These are phyloP conservation scores for Xylaria sp. DNA, from an alignment of 2,329 filamentous ascomycete species.

Conservation along the genomic window DNA sequence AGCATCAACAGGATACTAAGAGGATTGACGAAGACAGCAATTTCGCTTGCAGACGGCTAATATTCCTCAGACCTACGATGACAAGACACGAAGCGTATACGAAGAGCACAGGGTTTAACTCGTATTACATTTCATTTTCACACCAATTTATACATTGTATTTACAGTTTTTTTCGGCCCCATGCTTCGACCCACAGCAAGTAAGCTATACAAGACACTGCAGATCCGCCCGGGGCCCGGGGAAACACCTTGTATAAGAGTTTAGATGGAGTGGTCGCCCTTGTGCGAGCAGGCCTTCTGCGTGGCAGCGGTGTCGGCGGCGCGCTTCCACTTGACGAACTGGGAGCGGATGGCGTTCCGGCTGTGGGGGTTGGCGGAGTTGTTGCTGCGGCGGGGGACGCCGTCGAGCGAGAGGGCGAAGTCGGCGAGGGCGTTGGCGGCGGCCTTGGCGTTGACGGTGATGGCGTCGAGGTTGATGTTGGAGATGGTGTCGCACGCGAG, in stretches of 20 bases:
- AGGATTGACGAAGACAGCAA: too few relatives aligned
- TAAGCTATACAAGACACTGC: neutral
- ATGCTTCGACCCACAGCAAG: neutral
- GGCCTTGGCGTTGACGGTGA: conserved; percentile 47
- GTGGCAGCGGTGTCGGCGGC: conserved; percentile 20
- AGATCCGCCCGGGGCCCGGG: too few relatives aligned
- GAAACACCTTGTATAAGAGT: too few relatives aligned
- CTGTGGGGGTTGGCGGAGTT: conserved; percentile 16
- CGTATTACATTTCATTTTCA: neutral
- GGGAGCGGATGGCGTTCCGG: conserved; percentile 14
- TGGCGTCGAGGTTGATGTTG: conserved; percentile 50
- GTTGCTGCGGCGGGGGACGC: conserved; percentile 26
- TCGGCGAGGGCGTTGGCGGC: conserved; percentile 58
- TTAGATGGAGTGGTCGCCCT: conserved; percentile 22
- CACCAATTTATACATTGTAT: conserved; percentile 1
- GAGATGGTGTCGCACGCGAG: conserved; percentile 47
- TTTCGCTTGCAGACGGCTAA: neutral
- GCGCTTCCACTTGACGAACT: conserved; percentile 30
- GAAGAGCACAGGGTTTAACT: neutral
- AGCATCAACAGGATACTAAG: too few relatives aligned
- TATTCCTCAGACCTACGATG: neutral
- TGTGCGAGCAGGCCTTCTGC: conserved; percentile 31
- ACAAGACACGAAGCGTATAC: neutral
- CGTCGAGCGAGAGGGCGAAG: conserved; percentile 30
- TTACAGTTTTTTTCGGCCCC: neutral